phyloP scores from a whole-genome alignment of 306 rosid species.

The Trifolium dubium region DNA sequence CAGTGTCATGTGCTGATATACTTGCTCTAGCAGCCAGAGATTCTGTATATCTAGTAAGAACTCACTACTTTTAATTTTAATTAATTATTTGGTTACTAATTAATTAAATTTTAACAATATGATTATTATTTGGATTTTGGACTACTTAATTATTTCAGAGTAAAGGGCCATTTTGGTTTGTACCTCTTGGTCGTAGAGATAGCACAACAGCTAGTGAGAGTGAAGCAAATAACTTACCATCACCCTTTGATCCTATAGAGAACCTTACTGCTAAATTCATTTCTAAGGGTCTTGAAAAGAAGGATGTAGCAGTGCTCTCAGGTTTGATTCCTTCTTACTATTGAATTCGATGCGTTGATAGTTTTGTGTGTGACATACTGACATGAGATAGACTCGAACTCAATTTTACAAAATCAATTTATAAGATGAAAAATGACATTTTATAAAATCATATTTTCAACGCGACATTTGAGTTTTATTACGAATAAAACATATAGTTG shows the following conservation, averaged over 20 bases:
- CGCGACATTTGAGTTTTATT: too few species aligned
- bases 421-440: too few species aligned
- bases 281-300: constrained; percentile 67
- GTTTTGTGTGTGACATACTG: too few species aligned
- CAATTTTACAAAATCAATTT: too few species aligned
- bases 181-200: constrained; percentile 83
- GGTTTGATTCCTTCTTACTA: constrained; percentile 49
- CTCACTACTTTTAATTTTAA: not conserved
- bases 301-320: constrained; percentile 82
- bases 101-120: not conserved
- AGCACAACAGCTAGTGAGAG: constrained; percentile 67
- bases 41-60: constrained; percentile 75
- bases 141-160: constrained; percentile 43
- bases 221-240: constrained; percentile 71
- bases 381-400: too few species aligned
- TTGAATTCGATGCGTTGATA: too few species aligned
- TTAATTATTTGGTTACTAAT: not conserved
- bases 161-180: constrained; percentile 75
- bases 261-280: constrained; percentile 70
- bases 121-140: not conserved
- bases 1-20: constrained; percentile 87
- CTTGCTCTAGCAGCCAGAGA: constrained; percentile 81
- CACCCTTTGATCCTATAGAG: constrained; percentile 76
- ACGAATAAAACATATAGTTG: too few species aligned
- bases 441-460: too few species aligned